phyloP scores from a whole-genome alignment of 208 protist species.

The Trypanosoma lewisi region DNA sequence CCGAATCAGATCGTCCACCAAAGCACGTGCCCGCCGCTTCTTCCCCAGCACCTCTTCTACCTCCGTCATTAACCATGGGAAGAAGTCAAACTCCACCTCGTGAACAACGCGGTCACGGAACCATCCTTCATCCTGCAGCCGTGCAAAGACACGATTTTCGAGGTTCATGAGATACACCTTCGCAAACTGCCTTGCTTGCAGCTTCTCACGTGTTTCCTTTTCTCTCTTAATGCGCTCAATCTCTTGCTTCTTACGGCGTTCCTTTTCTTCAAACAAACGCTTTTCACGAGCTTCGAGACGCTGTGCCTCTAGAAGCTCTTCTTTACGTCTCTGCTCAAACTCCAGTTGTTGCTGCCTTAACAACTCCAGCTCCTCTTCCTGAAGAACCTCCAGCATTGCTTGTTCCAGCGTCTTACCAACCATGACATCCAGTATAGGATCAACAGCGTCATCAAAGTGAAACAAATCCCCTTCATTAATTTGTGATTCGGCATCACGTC shows the following conservation, averaged over 20 bases:
- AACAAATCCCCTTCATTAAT: conserved; percentile 97
- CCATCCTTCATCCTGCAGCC: conserved; percentile 93
- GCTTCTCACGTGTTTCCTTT: conserved; percentile 89
- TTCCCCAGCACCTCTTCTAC: conserved; percentile 82
- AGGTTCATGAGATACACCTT: conserved; percentile 93
- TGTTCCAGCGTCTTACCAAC: conserved; percentile 98
- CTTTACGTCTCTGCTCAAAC: conserved; percentile 94
- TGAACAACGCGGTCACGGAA: conserved; percentile 93
- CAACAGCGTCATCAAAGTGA: conserved; percentile 96
- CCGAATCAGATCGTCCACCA: conserved; percentile 87
- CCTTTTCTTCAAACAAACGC: conserved; percentile 95
- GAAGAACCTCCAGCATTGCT: conserved; percentile 96
- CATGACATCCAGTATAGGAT: conserved; percentile 96
- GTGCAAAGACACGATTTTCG: conserved; percentile 89
- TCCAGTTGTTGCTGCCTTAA: conserved; percentile 94
- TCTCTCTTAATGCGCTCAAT: conserved; percentile 87
- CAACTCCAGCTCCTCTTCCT: conserved; percentile 96
- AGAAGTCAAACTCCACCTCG: conserved; percentile 94
- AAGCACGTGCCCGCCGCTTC: conserved; percentile 66
- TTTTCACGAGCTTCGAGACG: conserved; percentile 94
- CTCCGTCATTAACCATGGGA: conserved; percentile 92
- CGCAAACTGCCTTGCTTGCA: conserved; percentile 92
- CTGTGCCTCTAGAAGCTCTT: conserved; percentile 95
- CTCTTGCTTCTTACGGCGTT: conserved; percentile 94
- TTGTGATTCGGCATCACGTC: conserved; percentile 94